phyloP scores from a whole-genome alignment of 441 rosid genomes.

The Euphorbia schlechtendalii region DNA sequence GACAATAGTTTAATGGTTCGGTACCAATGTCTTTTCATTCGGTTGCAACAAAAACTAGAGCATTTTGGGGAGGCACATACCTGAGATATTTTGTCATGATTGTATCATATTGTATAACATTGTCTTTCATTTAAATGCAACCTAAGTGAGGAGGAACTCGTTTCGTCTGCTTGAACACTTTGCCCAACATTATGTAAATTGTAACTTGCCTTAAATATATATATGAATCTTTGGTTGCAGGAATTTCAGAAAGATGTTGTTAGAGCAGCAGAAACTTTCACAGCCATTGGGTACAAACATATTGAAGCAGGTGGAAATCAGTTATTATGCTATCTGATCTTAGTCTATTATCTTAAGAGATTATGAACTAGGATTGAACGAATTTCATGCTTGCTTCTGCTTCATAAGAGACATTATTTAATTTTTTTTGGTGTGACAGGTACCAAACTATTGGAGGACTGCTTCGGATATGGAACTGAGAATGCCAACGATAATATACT shows the following conservation, averaged over 20 bases:
- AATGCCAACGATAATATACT: constrained; percentile 66
- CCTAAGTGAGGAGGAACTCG: too few relatives aligned
- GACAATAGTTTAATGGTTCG: too few relatives aligned
- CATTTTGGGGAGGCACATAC: too few relatives aligned
- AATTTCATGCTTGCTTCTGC: constrained; percentile 1
- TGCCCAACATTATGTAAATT: too few relatives aligned
- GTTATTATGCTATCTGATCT: constrained; percentile 11
- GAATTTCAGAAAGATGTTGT: constrained; percentile 78
- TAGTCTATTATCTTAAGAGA: constrained; percentile 8
- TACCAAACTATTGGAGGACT: constrained; percentile 79
- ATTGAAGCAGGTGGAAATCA: constrained; percentile 64
- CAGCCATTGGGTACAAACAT: constrained; percentile 65
- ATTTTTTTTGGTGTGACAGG: constrained; percentile 40
- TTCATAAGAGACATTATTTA: not conserved
- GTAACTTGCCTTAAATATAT: too few relatives aligned
- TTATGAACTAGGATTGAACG: constrained; percentile 1
- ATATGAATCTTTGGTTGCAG: constrained; percentile 33
- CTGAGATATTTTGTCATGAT: too few relatives aligned
- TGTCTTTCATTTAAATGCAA: too few relatives aligned
- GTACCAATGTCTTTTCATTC: too few relatives aligned
- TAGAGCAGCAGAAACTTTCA: constrained; percentile 66
- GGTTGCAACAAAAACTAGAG: too few relatives aligned
- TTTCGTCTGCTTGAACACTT: too few relatives aligned
- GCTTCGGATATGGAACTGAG: constrained; percentile 78
- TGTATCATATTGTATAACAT: too few relatives aligned